phyloP scores from a whole-genome alignment of 768 basidiomycete genomes.

The Mycena galopus region DNA sequence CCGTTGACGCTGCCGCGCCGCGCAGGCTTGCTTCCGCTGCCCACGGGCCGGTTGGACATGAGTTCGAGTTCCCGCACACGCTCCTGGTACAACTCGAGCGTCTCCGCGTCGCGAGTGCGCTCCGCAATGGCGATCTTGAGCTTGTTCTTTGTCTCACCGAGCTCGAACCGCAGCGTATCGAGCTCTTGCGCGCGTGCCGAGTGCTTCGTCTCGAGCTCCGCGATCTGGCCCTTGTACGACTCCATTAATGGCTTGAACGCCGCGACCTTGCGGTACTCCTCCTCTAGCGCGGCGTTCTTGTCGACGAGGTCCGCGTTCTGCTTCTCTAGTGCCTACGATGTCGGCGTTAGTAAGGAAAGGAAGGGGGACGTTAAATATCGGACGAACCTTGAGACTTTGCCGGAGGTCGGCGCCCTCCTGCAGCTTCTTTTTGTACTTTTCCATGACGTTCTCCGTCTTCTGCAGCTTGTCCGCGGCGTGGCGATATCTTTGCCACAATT shows the following conservation, averaged over 20 bases:
- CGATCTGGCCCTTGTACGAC: conserved; percentile 89
- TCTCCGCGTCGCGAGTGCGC: conserved; percentile 83
- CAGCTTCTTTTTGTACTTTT: conserved; percentile 98
- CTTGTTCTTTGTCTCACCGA: conserved; percentile 80
- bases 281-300: conserved; percentile 91
- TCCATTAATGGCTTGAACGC: conserved; percentile 93
- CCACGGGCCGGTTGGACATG: conserved; percentile 62
- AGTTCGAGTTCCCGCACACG: conserved; percentile 91
- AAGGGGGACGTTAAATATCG: conserved; percentile 27
- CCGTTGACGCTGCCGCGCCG: conserved; percentile 31
- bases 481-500: conserved; percentile 70
- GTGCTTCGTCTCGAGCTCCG: conserved; percentile 81
- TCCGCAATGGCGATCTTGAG: conserved; percentile 79
- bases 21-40: conserved; percentile 44
- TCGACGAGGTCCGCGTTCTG: conserved; percentile 95
- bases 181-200: conserved; percentile 77
- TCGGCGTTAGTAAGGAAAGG: neutral
- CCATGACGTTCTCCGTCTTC: conserved; percentile 97
- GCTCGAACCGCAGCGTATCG: conserved; percentile 78
- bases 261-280: conserved; percentile 89
- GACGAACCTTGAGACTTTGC: conserved; percentile 82
- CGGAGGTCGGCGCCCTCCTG: conserved; percentile 94
- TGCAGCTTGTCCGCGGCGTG: conserved; percentile 93
- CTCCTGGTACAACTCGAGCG: conserved; percentile 91
- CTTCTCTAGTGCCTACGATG: conserved; percentile 81